These are phyloP conservation scores for Aspergillus olivimuriae DNA, from an alignment of 495 filamentous ascomycete species.

Conservation along the genomic window DNA sequence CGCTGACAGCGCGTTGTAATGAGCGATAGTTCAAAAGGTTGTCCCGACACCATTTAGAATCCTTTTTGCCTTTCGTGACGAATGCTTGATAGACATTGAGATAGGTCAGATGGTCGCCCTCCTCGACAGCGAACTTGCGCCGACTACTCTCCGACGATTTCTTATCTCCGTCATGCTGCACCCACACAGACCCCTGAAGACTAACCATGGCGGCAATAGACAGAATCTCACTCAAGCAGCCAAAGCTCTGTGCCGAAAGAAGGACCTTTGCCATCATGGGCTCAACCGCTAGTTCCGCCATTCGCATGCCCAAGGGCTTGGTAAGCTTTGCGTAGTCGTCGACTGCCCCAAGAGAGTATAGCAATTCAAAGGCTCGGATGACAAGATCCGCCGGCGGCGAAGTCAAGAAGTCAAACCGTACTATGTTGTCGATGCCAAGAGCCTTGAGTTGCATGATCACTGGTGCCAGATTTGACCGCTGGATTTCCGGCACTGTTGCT, in stretches of 20 bases:
- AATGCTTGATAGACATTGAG: slow-evolving; percentile 93
- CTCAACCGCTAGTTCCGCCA: slow-evolving; percentile 93
- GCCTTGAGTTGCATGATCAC: slow-evolving; percentile 92
- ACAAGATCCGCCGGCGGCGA: slow-evolving; percentile 83
- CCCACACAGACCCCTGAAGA: slow-evolving; percentile 74
- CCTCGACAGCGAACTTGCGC: slow-evolving; percentile 83
- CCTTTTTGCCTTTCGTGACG: slow-evolving; percentile 76
- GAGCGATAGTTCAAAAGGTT: slow-evolving; percentile 82
- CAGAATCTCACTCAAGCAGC: slow-evolving; percentile 78
- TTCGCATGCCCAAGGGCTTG: slow-evolving; percentile 74
- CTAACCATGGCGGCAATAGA: slow-evolving; percentile 94
- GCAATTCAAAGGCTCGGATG: slow-evolving; percentile 78
- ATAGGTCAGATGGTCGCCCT: slow-evolving; percentile 92
- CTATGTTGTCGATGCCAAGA: slow-evolving; percentile 91
- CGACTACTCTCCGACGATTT: slow-evolving; percentile 65
- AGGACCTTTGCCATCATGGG: slow-evolving; percentile 96
- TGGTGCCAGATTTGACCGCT: slow-evolving; percentile 86
- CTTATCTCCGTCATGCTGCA: slow-evolving; percentile 69
- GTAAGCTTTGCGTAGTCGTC: slow-evolving; percentile 91
- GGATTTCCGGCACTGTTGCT: slow-evolving; percentile 81
- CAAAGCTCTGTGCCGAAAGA: slow-evolving; percentile 67
- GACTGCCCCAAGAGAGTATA: slow-evolving; percentile 84
- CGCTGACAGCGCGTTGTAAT: slow-evolving; percentile 75
- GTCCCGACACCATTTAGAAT: slow-evolving; percentile 78
- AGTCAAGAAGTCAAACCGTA: slow-evolving; percentile 85